These are phyloP conservation scores for Arachis monticola DNA, from an alignment of 331 rosid species.

Conservation along the genomic window DNA sequence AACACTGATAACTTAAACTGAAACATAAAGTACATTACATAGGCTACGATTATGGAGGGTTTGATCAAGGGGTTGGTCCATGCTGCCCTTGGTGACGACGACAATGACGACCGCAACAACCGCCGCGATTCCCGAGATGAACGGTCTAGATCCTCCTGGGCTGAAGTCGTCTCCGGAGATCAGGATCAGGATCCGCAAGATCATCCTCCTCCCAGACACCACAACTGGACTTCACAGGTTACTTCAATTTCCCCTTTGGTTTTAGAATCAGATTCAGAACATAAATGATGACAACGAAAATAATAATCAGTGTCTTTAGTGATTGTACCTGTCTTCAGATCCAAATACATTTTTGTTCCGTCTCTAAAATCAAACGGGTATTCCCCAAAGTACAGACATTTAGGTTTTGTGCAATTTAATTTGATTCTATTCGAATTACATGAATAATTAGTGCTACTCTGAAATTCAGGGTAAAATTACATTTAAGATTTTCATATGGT, in stretches of 20 bases:
- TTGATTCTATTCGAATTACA: no score
- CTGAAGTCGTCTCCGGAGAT: slow-evolving; percentile 68
- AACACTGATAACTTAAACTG: neutral
- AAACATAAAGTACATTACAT: neutral
- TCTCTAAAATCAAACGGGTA: no score
- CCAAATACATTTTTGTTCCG: no score
- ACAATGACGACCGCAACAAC: slow-evolving; percentile 32
- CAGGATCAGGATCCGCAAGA: slow-evolving; percentile 14
- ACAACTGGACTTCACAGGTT: neutral
- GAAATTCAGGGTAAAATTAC: no score
- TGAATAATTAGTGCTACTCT: no score
- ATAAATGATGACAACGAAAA: no score
- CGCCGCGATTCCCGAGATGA: slow-evolving; percentile 44
- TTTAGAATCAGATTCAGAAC: no score
- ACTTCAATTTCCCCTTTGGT: neutral
- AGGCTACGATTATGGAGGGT: slow-evolving; percentile 59
- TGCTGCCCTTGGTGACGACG: slow-evolving; percentile 51
- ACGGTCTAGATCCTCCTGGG: slow-evolving; percentile 76
- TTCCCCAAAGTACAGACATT: no score
- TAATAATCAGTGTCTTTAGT: no score
- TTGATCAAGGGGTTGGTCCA: slow-evolving; percentile 69
- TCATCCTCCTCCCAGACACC: slow-evolving; percentile 11
- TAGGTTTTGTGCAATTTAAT: no score
- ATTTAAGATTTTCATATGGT: no score
- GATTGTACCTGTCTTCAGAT: no score